These are phyloP conservation scores for Microcyclospora tardicrescens DNA, from an alignment of 2,329 filamentous ascomycete genomes.

Conservation along the genomic window DNA sequence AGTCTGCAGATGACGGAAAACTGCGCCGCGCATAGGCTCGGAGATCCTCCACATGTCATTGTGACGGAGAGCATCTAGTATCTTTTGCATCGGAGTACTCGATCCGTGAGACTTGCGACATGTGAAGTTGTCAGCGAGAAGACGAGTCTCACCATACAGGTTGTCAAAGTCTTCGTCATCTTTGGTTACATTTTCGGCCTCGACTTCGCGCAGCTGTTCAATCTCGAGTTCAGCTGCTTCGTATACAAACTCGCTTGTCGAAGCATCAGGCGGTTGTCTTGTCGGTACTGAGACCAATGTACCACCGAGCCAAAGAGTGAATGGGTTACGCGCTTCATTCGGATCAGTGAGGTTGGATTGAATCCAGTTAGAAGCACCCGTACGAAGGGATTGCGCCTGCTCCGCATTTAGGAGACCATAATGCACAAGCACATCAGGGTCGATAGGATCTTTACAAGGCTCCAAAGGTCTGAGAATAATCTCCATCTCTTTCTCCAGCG, in stretches of 20 bases:
- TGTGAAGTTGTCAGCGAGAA: conserved; percentile 29
- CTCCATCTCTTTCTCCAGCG: conserved; percentile 29
- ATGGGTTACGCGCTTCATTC: conserved; percentile 13
- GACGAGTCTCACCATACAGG: conserved; percentile 20
- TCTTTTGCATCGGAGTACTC: conserved; percentile 15
- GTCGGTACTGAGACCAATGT: conserved; percentile 34
- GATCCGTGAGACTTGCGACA: conserved; percentile 16
- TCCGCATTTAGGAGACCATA: conserved; percentile 46
- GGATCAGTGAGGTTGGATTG: conserved; percentile 12
- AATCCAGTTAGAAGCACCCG: conserved; percentile 31
- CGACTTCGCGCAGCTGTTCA: conserved; percentile 47
- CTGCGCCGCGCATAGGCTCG: conserved; percentile 41
- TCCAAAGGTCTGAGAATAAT: conserved; percentile 33
- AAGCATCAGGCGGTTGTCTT: conserved; percentile 35
- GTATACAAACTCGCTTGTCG: conserved; percentile 34
- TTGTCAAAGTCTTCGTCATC: conserved; percentile 27
- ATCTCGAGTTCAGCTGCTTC: conserved; percentile 50
- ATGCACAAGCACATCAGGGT: conserved; percentile 40
- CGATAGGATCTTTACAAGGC: conserved; percentile 33
- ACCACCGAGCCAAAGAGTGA: conserved; percentile 47
- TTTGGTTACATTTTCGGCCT: conserved; percentile 42
- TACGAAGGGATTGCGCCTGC: conserved; percentile 50
- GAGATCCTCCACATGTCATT: conserved; percentile 51
- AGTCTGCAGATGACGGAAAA: conserved; percentile 54
- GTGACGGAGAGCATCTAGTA: conserved; percentile 27